phyloP scores from a whole-genome alignment of 352 stramenopile genomes.

The Globisporangium okanoganense region DNA sequence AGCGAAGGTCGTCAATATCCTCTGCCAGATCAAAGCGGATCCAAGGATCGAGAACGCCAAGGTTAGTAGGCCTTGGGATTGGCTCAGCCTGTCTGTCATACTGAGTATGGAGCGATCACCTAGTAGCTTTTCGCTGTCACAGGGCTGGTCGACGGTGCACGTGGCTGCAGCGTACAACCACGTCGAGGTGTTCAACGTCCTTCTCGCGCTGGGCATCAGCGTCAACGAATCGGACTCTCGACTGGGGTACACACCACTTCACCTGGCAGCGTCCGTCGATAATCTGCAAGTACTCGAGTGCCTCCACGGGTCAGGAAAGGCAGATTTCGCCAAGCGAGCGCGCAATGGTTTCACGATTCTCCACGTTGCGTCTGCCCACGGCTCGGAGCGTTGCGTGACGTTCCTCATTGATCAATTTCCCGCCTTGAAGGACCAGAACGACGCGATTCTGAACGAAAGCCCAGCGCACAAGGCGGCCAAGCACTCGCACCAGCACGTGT shows the following conservation, averaged over 20 bases:
- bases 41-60: slow-evolving; percentile 60
- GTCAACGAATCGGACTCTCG: slow-evolving; percentile 38
- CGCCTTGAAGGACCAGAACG: slow-evolving; percentile 31
- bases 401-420: slow-evolving; percentile 41
- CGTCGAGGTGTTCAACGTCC: slow-evolving; percentile 36
- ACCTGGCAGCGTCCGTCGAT: slow-evolving; percentile 52
- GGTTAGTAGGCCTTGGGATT: no score
- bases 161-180: slow-evolving; percentile 56
- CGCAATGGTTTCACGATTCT: slow-evolving; percentile 55
- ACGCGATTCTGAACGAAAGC: slow-evolving; percentile 45
- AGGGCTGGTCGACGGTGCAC: slow-evolving; percentile 61
- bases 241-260: slow-evolving; percentile 56
- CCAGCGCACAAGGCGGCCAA: slow-evolving; percentile 60
- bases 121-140: not conserved
- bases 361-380: slow-evolving; percentile 47
- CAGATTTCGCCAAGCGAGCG: slow-evolving; percentile 41
- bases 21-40: slow-evolving; percentile 65
- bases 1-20: slow-evolving; percentile 45
- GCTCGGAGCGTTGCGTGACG: slow-evolving; percentile 37
- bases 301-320: slow-evolving; percentile 34
- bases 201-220: slow-evolving; percentile 38
- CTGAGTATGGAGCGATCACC: no score
- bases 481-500: slow-evolving; percentile 38
- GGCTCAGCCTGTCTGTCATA: no score
- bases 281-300: slow-evolving; percentile 47